Conservation (phyloP, 1,284 basidiomycete species). For the Naganishia albida region DNA sequence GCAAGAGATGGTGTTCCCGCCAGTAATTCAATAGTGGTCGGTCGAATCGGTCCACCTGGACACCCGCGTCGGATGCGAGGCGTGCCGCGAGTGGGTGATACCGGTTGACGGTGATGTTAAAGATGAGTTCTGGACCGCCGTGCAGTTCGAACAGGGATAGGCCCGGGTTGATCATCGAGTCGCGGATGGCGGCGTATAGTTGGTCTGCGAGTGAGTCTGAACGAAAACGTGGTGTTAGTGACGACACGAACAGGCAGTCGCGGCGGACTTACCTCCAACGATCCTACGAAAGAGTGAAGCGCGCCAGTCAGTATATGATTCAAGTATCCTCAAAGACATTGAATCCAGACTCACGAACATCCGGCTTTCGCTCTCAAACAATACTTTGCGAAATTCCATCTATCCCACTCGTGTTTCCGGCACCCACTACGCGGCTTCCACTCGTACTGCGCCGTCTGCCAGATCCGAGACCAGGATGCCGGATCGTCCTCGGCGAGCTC, state of each 20-base stretch:
- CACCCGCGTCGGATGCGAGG: constrained; percentile 13
- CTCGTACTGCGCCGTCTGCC: constrained; percentile 19
- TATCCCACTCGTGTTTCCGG: constrained; percentile 12
- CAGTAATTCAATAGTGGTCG: constrained; percentile 20
- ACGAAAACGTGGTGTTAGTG: neutral
- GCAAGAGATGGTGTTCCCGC: constrained; percentile 26
- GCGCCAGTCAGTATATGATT: neutral
- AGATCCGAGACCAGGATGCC: constrained; percentile 6
- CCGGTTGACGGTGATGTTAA: constrained; percentile 12
- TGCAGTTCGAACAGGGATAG: neutral
- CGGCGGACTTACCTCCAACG: constrained; percentile 9
- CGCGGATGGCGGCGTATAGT: neutral
- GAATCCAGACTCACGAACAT: constrained; percentile 20
- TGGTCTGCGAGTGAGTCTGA: constrained; percentile 20
- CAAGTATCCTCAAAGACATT: neutral
- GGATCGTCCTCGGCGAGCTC: neutral
- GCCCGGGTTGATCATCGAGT: neutral
- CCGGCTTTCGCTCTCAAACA: constrained; percentile 24
- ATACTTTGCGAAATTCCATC: constrained; percentile 18
- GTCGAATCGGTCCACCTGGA: constrained; percentile 4
- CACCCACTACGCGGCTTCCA: constrained; percentile 22
- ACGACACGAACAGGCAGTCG: neutral
- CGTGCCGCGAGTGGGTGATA: constrained; percentile 2
- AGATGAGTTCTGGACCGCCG: constrained; percentile 1
- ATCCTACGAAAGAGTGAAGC: neutral